Percentiles rank a stretch among this genome's conserved stretches.
Evolutionary conservation across 73 alveolate genomes (phyloP).

Genomic region (Blepharisma stoltei): DNA sequence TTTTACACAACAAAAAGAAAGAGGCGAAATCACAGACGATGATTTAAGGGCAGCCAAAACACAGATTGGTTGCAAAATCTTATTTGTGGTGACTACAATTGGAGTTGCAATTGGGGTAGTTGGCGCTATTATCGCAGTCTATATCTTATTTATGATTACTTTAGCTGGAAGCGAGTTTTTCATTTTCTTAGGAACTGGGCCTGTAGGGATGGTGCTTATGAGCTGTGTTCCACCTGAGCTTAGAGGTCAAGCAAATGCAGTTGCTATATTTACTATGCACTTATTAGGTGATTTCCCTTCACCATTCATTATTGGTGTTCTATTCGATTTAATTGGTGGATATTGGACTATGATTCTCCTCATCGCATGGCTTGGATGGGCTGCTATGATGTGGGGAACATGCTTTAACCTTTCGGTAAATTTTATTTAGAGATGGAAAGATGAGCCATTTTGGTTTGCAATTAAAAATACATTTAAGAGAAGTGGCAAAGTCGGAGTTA

Average conservation of each 20-base stretch:
- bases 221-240: constrained; percentile 10
- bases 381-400: not conserved
- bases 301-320: not conserved
- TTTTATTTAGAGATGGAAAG: not conserved
- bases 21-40: not conserved
- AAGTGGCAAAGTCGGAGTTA: no score
- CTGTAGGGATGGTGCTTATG: constrained; percentile 19
- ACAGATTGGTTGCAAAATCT: not conserved
- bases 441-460: no score
- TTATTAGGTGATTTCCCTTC: constrained; percentile 28
- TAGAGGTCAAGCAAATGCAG: constrained; percentile 23
- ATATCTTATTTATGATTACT: not conserved
- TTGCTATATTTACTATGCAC: constrained; percentile 16
- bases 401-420: not conserved
- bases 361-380: constrained; percentile 3
- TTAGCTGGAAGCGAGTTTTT: not conserved
- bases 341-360: not conserved
- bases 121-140: not conserved
- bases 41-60: not conserved
- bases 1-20: not conserved
- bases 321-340: not conserved
- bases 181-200: not conserved
- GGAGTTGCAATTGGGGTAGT: not conserved
- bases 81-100: not conserved
- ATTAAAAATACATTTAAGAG: no score